Percentiles rank a stretch among this genome's conserved stretches.
Evolutionary conservation across 2,329 filamentous ascomycete species (phyloP).

Genomic region (Didymella keratinophila): DNA sequence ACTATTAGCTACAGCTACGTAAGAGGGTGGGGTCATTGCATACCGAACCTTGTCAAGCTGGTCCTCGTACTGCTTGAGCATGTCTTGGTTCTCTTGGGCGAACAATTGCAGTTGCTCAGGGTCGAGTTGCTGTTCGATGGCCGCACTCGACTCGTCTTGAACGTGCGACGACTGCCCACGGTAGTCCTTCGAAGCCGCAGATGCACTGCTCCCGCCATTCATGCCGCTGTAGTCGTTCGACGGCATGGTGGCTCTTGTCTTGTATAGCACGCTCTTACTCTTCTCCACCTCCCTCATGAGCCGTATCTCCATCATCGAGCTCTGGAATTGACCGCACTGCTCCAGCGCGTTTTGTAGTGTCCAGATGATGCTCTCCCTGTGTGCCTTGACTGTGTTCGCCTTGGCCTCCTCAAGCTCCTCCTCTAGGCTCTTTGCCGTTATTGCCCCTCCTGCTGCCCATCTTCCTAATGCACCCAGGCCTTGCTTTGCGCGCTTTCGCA

Average conservation of each 20-base stretch:
- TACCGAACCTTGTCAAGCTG: slow-evolving; percentile 94
- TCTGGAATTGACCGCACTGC: slow-evolving; percentile 78
- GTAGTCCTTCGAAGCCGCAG: slow-evolving; percentile 32
- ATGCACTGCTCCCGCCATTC: slow-evolving; percentile 26
- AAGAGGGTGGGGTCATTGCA: slow-evolving; percentile 46
- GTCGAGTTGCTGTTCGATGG: slow-evolving; percentile 69
- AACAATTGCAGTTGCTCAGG: slow-evolving; percentile 92
- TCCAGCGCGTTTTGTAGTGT: slow-evolving; percentile 79
- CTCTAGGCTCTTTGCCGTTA: slow-evolving; percentile 66
- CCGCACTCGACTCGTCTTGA: slow-evolving; percentile 36
- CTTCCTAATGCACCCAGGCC: slow-evolving; percentile 73
- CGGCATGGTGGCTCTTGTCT: slow-evolving; percentile 58
- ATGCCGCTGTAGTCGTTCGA: slow-evolving; percentile 31
- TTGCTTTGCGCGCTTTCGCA: slow-evolving; percentile 70
- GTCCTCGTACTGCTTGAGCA: slow-evolving; percentile 92
- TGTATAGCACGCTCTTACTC: slow-evolving; percentile 84
- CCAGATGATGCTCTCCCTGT: slow-evolving; percentile 85
- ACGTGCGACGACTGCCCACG: slow-evolving; percentile 33
- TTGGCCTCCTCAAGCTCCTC: slow-evolving; percentile 76
- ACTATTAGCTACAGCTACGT: slow-evolving; percentile 25
- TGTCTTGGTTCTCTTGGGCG: slow-evolving; percentile 88
- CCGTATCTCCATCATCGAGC: slow-evolving; percentile 91
- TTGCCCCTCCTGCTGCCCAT: slow-evolving; percentile 67
- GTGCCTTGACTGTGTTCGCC: slow-evolving; percentile 70
- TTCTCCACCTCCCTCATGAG: slow-evolving; percentile 86